A percentile compares a stretch with the other conserved stretches of the same genome.
phyloP scores from a whole-genome alignment of 768 basidiomycete genomes.

The Leccinellum rugosiceps region DNA sequence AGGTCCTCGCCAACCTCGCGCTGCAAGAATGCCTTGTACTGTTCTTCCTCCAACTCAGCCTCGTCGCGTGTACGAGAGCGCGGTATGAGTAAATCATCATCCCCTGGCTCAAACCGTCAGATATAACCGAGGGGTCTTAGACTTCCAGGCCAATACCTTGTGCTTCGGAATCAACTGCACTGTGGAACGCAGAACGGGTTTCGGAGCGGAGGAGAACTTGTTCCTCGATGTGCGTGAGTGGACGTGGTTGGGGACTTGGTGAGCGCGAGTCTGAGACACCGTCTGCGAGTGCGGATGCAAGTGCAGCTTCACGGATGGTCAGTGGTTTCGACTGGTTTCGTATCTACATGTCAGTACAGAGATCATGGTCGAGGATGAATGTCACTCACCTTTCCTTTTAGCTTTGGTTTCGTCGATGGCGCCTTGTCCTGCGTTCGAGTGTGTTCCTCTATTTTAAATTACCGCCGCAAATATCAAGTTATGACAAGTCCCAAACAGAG shows the following conservation, averaged over 20 bases:
- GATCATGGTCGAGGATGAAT: background rate
- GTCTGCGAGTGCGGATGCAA: constrained; percentile 56
- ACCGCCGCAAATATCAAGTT: background rate
- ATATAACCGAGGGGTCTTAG: background rate
- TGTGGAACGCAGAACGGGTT: constrained; percentile 82
- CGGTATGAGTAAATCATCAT: constrained; percentile 67
- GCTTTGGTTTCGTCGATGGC: constrained; percentile 24
- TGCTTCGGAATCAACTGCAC: constrained; percentile 21
- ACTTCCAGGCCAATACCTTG: constrained; percentile 11
- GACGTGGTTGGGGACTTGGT: constrained; percentile 50
- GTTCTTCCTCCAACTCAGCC: constrained; percentile 72
- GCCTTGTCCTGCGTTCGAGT: constrained; percentile 35
- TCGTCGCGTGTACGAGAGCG: constrained; percentile 80
- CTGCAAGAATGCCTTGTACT: constrained; percentile 79
- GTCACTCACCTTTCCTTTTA: constrained; percentile 50
- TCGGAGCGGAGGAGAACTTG: constrained; percentile 73
- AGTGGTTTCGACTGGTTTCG: constrained; percentile 59
- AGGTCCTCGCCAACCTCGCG: constrained; percentile 80
- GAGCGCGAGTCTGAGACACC: constrained; percentile 50
- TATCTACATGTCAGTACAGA: background rate
- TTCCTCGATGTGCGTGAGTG: constrained; percentile 73
- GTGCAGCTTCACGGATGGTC: constrained; percentile 69
- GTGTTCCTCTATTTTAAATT: constrained; percentile 58
- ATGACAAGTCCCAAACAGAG: background rate
- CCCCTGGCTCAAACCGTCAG: constrained; percentile 30